phyloP scores from a whole-genome alignment of 805 yeast species.

The Starmerella ratchasimensis region DNA sequence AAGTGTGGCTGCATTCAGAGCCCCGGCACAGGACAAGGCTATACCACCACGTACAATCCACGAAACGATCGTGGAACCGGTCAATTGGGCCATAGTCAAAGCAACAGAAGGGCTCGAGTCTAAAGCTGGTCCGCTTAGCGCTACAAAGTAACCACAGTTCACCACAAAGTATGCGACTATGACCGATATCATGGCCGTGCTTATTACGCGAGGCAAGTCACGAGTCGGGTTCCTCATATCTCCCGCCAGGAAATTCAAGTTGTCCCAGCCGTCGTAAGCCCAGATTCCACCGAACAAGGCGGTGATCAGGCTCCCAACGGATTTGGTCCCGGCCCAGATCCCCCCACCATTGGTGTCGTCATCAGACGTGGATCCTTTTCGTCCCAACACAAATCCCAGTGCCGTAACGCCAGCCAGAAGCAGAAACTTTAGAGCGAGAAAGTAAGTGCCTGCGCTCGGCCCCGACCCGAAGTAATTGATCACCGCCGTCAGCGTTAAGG shows the following conservation, averaged over 20 bases:
- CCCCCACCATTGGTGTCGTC: constrained; percentile 29
- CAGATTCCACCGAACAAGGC: constrained; percentile 32
- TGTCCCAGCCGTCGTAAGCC: constrained; percentile 37
- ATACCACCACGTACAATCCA: constrained; percentile 26
- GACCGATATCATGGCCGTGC: constrained; percentile 30
- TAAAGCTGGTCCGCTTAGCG: constrained; percentile 51
- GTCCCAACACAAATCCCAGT: constrained; percentile 29
- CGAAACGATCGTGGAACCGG: constrained; percentile 23
- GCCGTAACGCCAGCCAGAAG: constrained; percentile 22
- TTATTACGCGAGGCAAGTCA: constrained; percentile 30
- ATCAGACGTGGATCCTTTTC: constrained; percentile 20
- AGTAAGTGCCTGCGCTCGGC: constrained; percentile 25
- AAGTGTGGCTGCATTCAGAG: constrained; percentile 30
- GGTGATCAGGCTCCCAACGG: constrained; percentile 24
- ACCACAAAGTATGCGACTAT: constrained; percentile 27
- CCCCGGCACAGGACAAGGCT: constrained; percentile 30
- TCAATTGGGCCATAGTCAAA: constrained; percentile 24
- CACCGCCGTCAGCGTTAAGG: constrained; percentile 20
- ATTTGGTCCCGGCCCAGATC: constrained; percentile 28
- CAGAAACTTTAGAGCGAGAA: constrained; percentile 26
- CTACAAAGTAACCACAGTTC: constrained; percentile 40
- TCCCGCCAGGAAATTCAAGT: constrained; percentile 31
- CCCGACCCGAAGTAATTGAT: constrained; percentile 26
- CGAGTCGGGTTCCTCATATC: constrained; percentile 28
- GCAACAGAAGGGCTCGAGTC: constrained; percentile 28